phyloP scores from a whole-genome alignment of 2,329 filamentous ascomycete species.

The Pseudogymnoascus sp. region DNA sequence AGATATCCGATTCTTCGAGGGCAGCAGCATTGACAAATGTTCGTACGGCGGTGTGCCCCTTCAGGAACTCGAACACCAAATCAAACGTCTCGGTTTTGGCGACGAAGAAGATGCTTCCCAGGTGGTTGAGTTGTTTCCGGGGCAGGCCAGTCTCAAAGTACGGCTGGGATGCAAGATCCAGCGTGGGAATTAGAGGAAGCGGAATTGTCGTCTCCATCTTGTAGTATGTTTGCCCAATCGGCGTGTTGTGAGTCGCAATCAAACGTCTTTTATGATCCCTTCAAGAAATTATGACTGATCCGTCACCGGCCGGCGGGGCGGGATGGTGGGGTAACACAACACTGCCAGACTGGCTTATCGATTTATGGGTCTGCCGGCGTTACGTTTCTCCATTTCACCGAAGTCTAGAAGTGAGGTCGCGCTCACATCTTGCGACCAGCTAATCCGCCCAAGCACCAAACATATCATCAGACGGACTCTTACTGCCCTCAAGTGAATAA shows the following conservation, averaged over 20 bases:
- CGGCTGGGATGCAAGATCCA: slow-evolving; percentile 42
- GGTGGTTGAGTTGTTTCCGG: slow-evolving; percentile 49
- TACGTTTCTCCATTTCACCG: background rate
- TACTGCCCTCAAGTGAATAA: background rate
- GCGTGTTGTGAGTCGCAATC: background rate
- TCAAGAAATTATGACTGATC: background rate
- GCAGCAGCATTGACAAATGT: slow-evolving; percentile 72
- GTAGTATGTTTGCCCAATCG: slow-evolving; percentile 1
- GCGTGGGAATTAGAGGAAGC: slow-evolving; percentile 55
- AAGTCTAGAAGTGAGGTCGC: background rate
- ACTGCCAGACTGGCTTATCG: slow-evolving; percentile 14
- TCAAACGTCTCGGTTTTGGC: slow-evolving; percentile 32
- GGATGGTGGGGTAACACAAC: background rate
- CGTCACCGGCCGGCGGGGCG: slow-evolving; percentile 9
- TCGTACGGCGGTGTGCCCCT: slow-evolving; percentile 44
- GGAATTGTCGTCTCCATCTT: slow-evolving; percentile 59
- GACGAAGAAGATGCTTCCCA: slow-evolving; percentile 53
- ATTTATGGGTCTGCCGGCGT: slow-evolving; percentile 1
- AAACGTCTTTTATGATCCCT: background rate
- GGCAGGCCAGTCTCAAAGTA: slow-evolving; percentile 41
- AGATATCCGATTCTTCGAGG: slow-evolving; percentile 61
- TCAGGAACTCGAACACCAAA: slow-evolving; percentile 35
- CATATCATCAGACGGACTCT: background rate
- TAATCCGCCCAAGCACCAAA: background rate
- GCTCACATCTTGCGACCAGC: background rate